These are phyloP conservation scores for Penicillium nordicum DNA, from an alignment of 2,329 filamentous ascomycete species.

Conservation along the genomic window DNA sequence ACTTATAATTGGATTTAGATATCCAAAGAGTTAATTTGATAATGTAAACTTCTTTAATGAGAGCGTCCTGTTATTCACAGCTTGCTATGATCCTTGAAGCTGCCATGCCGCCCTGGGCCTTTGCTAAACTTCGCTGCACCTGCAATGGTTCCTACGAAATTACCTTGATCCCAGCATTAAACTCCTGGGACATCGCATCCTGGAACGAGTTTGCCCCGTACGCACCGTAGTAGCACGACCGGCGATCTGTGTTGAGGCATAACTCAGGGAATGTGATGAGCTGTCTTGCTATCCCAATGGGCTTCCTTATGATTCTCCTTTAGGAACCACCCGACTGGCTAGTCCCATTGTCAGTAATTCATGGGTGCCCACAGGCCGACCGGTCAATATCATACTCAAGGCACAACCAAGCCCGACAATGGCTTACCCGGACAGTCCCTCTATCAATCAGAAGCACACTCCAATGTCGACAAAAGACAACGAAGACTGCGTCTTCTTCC, in stretches of 20 bases:
- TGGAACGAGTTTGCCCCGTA: conserved; percentile 50
- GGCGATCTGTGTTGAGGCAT: conserved; percentile 53
- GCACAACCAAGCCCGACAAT: conserved; percentile 54
- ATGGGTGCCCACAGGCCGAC: conserved; percentile 46
- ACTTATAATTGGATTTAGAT: background rate
- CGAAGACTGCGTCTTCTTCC: conserved; percentile 54
- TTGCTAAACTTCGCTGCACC: conserved; percentile 19
- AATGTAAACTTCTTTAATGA: conserved; percentile 12
- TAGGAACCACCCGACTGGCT: conserved; percentile 52
- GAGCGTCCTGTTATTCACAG: conserved; percentile 1
- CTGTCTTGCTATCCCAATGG: conserved; percentile 44
- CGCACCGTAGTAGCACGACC: conserved; percentile 49
- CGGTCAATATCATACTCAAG: conserved; percentile 57
- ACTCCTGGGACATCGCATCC: conserved; percentile 40
- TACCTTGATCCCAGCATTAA: conserved; percentile 16
- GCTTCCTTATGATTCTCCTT: conserved; percentile 51
- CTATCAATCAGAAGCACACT: conserved; percentile 52
- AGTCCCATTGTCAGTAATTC: conserved; percentile 54
- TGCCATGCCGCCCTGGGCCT: conserved; percentile 18
- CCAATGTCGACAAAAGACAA: conserved; percentile 55
- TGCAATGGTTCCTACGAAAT: conserved; percentile 15
- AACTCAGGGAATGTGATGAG: conserved; percentile 51
- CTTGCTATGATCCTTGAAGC: conserved; percentile 19
- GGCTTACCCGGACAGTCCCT: conserved; percentile 52
- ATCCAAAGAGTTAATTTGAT: conserved; percentile 1